A percentile compares a stretch with the other conserved stretches of the same genome.
phyloP scores from a whole-genome alignment of 495 filamentous ascomycete genomes.

The Astrothelium subdiscretum region DNA sequence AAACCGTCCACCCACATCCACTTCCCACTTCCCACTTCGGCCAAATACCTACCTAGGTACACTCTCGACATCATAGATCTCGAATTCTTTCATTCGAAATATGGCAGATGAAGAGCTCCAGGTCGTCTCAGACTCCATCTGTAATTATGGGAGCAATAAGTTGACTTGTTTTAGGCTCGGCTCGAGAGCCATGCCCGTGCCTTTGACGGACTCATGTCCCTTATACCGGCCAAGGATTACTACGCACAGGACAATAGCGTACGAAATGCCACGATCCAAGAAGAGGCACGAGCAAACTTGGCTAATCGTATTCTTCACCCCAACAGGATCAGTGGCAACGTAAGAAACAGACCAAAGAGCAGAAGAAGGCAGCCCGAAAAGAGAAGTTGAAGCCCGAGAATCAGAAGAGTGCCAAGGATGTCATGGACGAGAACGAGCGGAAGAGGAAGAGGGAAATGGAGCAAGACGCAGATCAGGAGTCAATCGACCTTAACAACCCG shows the following conservation, averaged over 20 bases:
- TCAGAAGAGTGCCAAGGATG: slow-evolving; percentile 56
- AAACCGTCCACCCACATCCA: background rate
- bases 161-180: slow-evolving; percentile 49
- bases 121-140: slow-evolving; percentile 19
- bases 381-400: slow-evolving; percentile 67
- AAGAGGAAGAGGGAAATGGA: slow-evolving; percentile 32
- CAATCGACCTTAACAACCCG: slow-evolving; percentile 16
- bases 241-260: slow-evolving; percentile 79
- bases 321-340: slow-evolving; percentile 31
- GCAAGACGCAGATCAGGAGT: slow-evolving; percentile 24
- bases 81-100: background rate
- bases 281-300: slow-evolving; percentile 2
- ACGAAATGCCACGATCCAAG: slow-evolving; percentile 33
- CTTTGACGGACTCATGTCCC: slow-evolving; percentile 81
- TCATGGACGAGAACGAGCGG: slow-evolving; percentile 34
- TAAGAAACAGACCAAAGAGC: slow-evolving; percentile 34
- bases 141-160: slow-evolving; percentile 6
- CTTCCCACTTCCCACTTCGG: slow-evolving; percentile 8
- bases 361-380: slow-evolving; percentile 27
- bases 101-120: slow-evolving; percentile 17
- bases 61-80: background rate
- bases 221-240: slow-evolving; percentile 89
- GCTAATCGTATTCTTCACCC: background rate
- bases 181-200: slow-evolving; percentile 73
- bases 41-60: too few species aligned